Evolutionary conservation across 805 yeast genomes (phyloP).

Genomic region (Candida gorgasii): DNA sequence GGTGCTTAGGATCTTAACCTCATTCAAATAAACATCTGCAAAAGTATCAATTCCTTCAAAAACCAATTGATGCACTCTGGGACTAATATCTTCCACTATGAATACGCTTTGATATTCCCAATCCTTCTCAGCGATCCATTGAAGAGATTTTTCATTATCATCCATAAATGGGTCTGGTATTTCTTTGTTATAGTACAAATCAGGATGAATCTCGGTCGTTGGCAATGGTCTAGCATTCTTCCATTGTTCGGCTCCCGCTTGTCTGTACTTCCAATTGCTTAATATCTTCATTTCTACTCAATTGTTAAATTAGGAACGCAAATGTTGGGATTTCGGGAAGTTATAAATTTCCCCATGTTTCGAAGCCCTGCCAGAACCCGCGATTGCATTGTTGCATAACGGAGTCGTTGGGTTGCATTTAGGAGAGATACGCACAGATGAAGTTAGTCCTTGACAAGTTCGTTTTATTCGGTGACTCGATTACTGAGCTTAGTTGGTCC

Average conservation of each 20-base stretch:
- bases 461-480: conserved; percentile 69
- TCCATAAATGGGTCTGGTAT: conserved; percentile 50
- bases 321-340: background rate
- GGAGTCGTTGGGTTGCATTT: background rate
- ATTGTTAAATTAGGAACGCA: background rate
- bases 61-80: conserved; percentile 24
- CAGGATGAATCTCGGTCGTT: conserved; percentile 39
- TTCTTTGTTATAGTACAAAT: conserved; percentile 34
- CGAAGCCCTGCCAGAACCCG: background rate
- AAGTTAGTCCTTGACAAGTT: conserved; percentile 37
- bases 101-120: conserved; percentile 48
- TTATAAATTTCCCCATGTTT: conserved; percentile 3
- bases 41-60: conserved; percentile 49
- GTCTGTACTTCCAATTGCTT: conserved; percentile 16
- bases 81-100: conserved; percentile 4
- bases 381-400: background rate
- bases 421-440: background rate
- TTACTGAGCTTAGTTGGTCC: conserved; percentile 55
- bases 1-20: conserved; percentile 29
- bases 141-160: conserved; percentile 43
- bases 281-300: conserved; percentile 1
- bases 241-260: conserved; percentile 14
- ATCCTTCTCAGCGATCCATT: conserved; percentile 51
- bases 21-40: conserved; percentile 44
- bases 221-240: conserved; percentile 10